Conservation (phyloP, 805 yeast genomes). For the Torulaspora franciscae region DNA sequence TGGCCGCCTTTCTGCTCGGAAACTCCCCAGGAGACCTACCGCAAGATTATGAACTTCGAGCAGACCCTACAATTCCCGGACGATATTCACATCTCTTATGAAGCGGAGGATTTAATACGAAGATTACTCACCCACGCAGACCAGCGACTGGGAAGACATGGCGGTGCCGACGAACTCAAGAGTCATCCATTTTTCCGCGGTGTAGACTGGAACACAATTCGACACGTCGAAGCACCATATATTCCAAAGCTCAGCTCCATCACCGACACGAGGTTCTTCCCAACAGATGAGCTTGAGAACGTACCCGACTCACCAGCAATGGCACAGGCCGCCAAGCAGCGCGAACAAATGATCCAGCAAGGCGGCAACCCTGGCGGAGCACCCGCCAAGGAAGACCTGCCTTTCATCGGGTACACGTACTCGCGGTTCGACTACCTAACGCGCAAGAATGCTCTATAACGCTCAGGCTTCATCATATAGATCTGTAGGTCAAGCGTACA, state of each 20-base stretch:
- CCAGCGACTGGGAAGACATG: conserved; percentile 74
- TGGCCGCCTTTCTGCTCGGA: conserved; percentile 98
- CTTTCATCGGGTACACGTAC: conserved; percentile 95
- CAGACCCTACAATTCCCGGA: conserved; percentile 86
- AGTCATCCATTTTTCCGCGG: conserved; percentile 90
- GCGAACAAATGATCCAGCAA: conserved; percentile 47
- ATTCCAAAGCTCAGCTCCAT: conserved; percentile 87
- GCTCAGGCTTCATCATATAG: not conserved
- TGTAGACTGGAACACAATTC: conserved; percentile 88
- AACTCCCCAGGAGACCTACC: conserved; percentile 89
- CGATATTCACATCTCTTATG: conserved; percentile 83
- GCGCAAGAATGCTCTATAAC: conserved; percentile 50
- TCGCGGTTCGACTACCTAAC: conserved; percentile 92
- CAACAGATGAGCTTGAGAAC: conserved; percentile 92
- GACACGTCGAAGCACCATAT: conserved; percentile 88
- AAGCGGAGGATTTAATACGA: conserved; percentile 80
- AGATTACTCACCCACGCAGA: conserved; percentile 73
- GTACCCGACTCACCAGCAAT: conserved; percentile 86
- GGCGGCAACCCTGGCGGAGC: conserved; percentile 37
- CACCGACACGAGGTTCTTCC: conserved; percentile 96
- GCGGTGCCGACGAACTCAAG: conserved; percentile 90
- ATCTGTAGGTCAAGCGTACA: no score
- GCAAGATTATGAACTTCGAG: conserved; percentile 87
- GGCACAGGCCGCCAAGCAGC: conserved; percentile 60
- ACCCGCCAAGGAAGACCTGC: conserved; percentile 68